Conservation (phyloP, 1,284 basidiomycete genomes). For the Moesziomyces globuligerus region DNA sequence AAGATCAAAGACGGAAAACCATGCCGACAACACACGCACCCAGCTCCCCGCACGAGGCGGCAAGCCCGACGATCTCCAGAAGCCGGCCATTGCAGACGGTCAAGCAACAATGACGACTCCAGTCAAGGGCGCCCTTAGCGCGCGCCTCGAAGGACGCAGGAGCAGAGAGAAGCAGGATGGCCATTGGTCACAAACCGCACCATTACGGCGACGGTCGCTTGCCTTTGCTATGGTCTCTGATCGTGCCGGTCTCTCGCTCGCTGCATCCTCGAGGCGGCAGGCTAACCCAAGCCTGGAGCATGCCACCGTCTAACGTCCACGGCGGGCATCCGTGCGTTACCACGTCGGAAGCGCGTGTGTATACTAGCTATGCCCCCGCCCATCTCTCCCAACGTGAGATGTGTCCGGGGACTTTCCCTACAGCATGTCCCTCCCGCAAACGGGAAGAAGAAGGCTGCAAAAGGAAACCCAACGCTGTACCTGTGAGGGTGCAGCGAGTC, state of each 20-base stretch:
- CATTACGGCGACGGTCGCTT: constrained; percentile 53
- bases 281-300: background rate
- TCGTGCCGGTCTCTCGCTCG: constrained; percentile 3
- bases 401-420: constrained; percentile 60
- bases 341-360: constrained; percentile 7
- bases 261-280: background rate
- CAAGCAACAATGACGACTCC: constrained; percentile 10
- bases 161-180: constrained; percentile 22
- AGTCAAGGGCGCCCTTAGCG: constrained; percentile 3
- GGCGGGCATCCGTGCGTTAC: constrained; percentile 32
- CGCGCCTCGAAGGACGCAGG: background rate
- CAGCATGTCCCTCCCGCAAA: constrained; percentile 37
- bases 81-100: constrained; percentile 3
- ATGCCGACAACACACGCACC: constrained; percentile 18
- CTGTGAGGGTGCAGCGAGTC: constrained; percentile 1
- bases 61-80: constrained; percentile 28
- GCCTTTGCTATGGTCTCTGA: constrained; percentile 45
- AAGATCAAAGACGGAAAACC: constrained; percentile 2
- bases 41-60: background rate
- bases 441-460: constrained; percentile 43
- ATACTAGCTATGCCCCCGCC: constrained; percentile 30
- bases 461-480: constrained; percentile 3
- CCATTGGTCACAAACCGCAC: constrained; percentile 25
- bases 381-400: constrained; percentile 16
- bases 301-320: constrained; percentile 1